A percentile compares a stretch with the other conserved stretches of the same genome.
phyloP scores from a whole-genome alignment of 306 rosid species.

The Prinsepia uniflora region DNA sequence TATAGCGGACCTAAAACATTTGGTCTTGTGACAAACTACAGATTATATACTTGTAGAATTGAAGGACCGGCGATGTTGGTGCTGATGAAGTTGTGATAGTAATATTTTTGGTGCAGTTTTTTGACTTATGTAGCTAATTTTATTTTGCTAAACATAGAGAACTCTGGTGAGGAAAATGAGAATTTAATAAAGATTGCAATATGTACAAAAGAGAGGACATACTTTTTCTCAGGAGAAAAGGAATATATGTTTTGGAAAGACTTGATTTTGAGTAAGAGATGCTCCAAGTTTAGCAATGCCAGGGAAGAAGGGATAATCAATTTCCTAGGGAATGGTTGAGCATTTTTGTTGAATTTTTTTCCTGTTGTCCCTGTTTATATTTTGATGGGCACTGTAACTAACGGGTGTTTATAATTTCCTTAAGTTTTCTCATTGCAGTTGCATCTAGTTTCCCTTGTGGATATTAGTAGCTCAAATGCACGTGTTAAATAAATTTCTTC shows the following conservation, averaged over 20 bases:
- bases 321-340: neutral
- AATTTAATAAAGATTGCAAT: neutral
- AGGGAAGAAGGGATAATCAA: too few relatives aligned
- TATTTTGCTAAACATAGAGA: neutral
- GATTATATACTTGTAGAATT: neutral
- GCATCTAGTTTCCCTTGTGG: neutral
- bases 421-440: neutral
- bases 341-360: neutral
- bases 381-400: neutral
- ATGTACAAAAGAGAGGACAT: neutral
- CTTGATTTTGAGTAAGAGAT: neutral
- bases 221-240: neutral
- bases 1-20: neutral
- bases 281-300: neutral
- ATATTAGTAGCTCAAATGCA: slow-evolving; percentile 6
- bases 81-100: neutral
- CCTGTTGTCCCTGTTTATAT: neutral
- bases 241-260: neutral
- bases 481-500: slow-evolving; percentile 18
- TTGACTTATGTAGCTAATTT: neutral
- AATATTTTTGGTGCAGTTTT: neutral
- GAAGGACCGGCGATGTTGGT: neutral
- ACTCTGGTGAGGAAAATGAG: neutral
- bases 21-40: neutral
- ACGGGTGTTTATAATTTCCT: neutral